phyloP scores from a whole-genome alignment of 805 yeast genomes.

The Yueomyces sp. region DNA sequence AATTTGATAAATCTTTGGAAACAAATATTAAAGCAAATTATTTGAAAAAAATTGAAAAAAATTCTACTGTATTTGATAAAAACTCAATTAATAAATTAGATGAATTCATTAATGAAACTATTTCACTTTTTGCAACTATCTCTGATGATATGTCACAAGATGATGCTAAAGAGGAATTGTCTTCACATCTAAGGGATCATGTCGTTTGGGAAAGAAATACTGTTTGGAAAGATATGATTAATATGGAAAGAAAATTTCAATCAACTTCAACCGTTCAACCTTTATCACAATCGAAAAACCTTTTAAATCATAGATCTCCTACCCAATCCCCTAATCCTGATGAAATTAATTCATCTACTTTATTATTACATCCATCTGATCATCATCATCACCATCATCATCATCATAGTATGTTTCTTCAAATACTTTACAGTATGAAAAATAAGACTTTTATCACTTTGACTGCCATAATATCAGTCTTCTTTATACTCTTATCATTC shows the following conservation, averaged over 20 bases:
- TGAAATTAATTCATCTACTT: background rate
- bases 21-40: constrained; percentile 49
- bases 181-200: constrained; percentile 66
- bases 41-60: constrained; percentile 31
- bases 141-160: constrained; percentile 4
- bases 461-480: constrained; percentile 33
- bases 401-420: background rate
- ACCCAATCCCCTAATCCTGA: background rate
- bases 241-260: constrained; percentile 59
- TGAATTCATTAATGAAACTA: constrained; percentile 37
- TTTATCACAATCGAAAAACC: background rate
- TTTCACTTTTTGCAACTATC: constrained; percentile 41
- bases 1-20: constrained; percentile 74
- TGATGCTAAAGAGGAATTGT: constrained; percentile 35
- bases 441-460: constrained; percentile 25
- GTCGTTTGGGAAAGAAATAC: constrained; percentile 96
- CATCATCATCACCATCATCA: constrained; percentile 1
- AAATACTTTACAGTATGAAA: no score
- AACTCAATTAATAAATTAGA: constrained; percentile 37
- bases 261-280: background rate
- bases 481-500: constrained; percentile 27
- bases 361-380: background rate
- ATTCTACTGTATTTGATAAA: constrained; percentile 42
- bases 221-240: constrained; percentile 94
- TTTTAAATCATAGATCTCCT: background rate